Base-by-base conservation (phyloP, 768 basidiomycete species). In the Phylloporus scabripes region DNA sequence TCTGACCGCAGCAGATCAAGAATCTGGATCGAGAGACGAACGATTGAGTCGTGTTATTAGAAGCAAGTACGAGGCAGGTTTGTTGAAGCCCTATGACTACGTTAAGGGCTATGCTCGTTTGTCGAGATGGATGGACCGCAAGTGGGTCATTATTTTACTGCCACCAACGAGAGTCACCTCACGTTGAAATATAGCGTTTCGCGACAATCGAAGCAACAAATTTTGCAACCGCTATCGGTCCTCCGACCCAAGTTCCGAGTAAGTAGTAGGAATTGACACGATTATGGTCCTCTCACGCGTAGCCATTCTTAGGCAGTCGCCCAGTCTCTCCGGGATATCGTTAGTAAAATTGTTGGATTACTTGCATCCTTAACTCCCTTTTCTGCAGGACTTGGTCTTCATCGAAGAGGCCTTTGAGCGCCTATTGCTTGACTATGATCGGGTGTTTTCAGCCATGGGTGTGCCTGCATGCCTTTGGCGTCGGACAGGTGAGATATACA, bases 381-480 rank as follows among this genome's bases (percentile, higher is more conserved):
- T 5, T 46, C 48, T 11, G 53, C 55, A 87, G 85, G 95, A 99
- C 67, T 78, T 96, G 23, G 89, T 98, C 11, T 95, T 96, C 67
- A 94, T 99, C 59, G 95, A 98, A 67, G 95, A 98, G 69, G 93
- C 89, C 0, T 97, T 98, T 60, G 95, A 99, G 65, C 86, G 94
- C 1, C 76, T 97, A 52, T 74, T 99, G 49, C 80, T 98, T 18
- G 93, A 96, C 62, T 97, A 97, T 55, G 95, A 97, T 64, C 85
- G 93, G 20, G 92, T 89, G 12, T 91, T 92, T 69, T 85, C 85
- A 45, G 92, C 91, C 0, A 97, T 99, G 86, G 93, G 92, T 29
- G 92, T 98, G 4, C 95, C 95, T 0, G 93, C 93, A 0, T 99
- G 95, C 57, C 77, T 97, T 6, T 98, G 95, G 95, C 77, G 94